A percentile compares a stretch with the other conserved stretches of the same genome.
phyloP scores from a whole-genome alignment of 164 flowering plant species.

The Vitis riparia region DNA sequence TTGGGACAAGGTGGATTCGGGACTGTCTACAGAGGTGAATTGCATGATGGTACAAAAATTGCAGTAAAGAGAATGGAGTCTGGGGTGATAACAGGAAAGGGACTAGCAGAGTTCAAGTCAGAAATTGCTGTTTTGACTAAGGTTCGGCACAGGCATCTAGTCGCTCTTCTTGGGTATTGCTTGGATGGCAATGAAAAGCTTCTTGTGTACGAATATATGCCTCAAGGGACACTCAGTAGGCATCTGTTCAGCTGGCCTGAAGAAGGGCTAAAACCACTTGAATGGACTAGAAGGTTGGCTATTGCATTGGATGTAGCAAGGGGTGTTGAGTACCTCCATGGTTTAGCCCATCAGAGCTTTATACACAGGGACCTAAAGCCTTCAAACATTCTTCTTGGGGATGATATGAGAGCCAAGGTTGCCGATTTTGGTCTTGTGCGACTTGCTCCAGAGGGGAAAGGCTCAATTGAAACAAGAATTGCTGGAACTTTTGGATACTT shows the following conservation, averaged over 20 bases:
- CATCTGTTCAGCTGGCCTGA: conserved; percentile 67
- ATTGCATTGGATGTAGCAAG: conserved; percentile 82
- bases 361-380: conserved; percentile 83
- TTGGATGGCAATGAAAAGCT: conserved; percentile 78
- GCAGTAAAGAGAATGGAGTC: conserved; percentile 83
- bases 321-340: conserved; percentile 80
- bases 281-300: conserved; percentile 62
- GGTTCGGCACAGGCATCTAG: conserved; percentile 76
- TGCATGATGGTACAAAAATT: conserved; percentile 78
- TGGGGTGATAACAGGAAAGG: conserved; percentile 60
- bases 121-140: conserved; percentile 82
- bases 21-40: conserved; percentile 72
- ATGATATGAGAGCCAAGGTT: conserved; percentile 87
- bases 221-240: conserved; percentile 75
- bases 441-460: conserved; percentile 84
- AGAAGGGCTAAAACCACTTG: conserved; percentile 62
- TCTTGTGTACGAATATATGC: conserved; percentile 82
- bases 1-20: conserved; percentile 77
- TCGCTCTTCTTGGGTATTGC: conserved; percentile 77
- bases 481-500: conserved; percentile 87
- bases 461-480: conserved; percentile 70
- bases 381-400: conserved; percentile 85
- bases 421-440: conserved; percentile 85
- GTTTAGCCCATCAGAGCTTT: conserved; percentile 81
- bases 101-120: conserved; percentile 62